A percentile compares a stretch with the other conserved stretches of the same genome.
phyloP scores from a whole-genome alignment of 495 filamentous ascomycete species.

The Trichocladium antarcticum region DNA sequence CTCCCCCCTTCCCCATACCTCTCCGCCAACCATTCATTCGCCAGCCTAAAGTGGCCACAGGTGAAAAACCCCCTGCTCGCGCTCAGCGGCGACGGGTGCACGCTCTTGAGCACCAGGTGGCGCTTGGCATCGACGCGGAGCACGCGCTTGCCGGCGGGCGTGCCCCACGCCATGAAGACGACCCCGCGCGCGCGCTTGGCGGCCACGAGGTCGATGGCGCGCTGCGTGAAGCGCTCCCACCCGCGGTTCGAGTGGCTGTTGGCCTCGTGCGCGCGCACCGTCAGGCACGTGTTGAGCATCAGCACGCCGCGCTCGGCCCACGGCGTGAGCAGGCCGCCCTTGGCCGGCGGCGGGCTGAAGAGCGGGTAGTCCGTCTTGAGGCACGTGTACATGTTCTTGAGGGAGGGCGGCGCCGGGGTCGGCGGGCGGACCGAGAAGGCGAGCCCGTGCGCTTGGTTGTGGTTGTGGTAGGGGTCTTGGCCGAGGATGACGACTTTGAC shows the following conservation, averaged over 20 bases:
- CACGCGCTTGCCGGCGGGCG: slow-evolving; percentile 63
- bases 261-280: slow-evolving; percentile 76
- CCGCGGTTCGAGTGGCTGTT: slow-evolving; percentile 72
- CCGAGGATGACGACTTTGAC: slow-evolving; percentile 87
- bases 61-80: slow-evolving; percentile 72
- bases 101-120: slow-evolving; percentile 71
- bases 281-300: slow-evolving; percentile 85
- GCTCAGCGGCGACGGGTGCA: slow-evolving; percentile 85
- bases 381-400: slow-evolving; percentile 82
- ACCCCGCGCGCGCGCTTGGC: slow-evolving; percentile 64
- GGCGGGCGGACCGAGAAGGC: slow-evolving; percentile 89
- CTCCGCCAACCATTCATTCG: slow-evolving; percentile 76
- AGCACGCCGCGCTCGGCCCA: slow-evolving; percentile 92
- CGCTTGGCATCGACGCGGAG: slow-evolving; percentile 53
- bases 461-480: slow-evolving; percentile 94
- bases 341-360: slow-evolving; percentile 63
- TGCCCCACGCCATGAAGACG: slow-evolving; percentile 92
- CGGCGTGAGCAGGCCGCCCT: slow-evolving; percentile 69
- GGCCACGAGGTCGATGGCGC: slow-evolving; percentile 75
- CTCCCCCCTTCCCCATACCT: slow-evolving; percentile 66
- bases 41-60: slow-evolving; percentile 75
- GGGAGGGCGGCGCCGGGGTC: slow-evolving; percentile 72
- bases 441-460: slow-evolving; percentile 91
- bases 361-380: slow-evolving; percentile 78
- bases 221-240: slow-evolving; percentile 89